These are phyloP conservation scores for Apiospora malaysiana DNA, from an alignment of 2,329 filamentous ascomycete genomes.

Conservation along the genomic window DNA sequence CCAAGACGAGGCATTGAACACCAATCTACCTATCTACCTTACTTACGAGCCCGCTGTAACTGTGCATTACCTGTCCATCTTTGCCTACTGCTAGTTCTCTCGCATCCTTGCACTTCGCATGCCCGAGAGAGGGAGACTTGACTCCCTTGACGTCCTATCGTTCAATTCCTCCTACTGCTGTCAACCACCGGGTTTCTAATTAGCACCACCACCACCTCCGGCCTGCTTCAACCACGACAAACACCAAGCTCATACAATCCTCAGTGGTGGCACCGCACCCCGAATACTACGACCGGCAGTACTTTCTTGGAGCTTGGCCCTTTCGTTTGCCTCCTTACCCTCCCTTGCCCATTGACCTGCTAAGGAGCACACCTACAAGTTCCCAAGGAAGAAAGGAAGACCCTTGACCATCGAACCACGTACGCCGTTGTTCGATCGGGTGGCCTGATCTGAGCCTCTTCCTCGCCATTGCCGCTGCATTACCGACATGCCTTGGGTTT, in stretches of 20 bases:
- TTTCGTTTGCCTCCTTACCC: not conserved
- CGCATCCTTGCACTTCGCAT: not conserved
- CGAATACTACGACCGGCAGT: not conserved
- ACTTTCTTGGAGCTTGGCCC: not conserved
- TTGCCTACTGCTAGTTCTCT: not conserved
- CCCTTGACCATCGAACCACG: constrained; percentile 25
- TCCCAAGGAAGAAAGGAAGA: not conserved
- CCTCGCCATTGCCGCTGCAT: constrained; percentile 32
- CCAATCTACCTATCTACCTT: constrained; percentile 5
- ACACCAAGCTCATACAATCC: constrained; percentile 8
- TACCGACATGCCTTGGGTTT: constrained; percentile 46
- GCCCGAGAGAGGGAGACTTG: not conserved
- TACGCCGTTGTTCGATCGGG: constrained; percentile 29
- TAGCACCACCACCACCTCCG: not conserved
- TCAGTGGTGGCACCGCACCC: not conserved
- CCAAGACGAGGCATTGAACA: not conserved
- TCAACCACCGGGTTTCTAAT: not conserved
- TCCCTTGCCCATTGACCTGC: constrained; percentile 6
- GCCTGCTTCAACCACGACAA: not conserved
- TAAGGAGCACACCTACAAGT: not conserved
- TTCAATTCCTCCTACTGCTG: not conserved
- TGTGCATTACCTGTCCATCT: not conserved
- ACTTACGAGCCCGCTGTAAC: not conserved
- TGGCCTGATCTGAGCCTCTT: constrained; percentile 30
- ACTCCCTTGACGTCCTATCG: constrained; percentile 1